Conservation (phyloP, 176 grass and related monocot species). For the Pontederia crassipes region DNA sequence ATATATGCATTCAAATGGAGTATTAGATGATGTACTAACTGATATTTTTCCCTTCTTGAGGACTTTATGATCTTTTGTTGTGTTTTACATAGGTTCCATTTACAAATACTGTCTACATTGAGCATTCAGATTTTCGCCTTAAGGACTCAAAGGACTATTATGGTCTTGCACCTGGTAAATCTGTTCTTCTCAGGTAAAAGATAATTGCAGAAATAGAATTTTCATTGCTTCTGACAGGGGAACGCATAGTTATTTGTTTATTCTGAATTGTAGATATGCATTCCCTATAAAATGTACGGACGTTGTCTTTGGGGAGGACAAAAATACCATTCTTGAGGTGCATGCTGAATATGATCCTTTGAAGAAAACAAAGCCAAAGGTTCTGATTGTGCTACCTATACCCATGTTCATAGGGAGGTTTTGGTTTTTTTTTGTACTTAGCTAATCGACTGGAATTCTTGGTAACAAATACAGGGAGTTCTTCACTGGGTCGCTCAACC, state of each 20-base stretch:
- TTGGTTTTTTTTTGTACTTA: not conserved
- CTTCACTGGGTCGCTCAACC: conserved; percentile 92
- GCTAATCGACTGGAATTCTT: conserved; percentile 5
- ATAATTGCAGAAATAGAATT: conserved; percentile 9
- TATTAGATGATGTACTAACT: no score
- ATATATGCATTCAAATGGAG: no score
- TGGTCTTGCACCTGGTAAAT: conserved; percentile 91
- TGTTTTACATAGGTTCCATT: conserved; percentile 23
- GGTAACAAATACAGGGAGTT: conserved; percentile 49
- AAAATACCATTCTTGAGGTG: conserved; percentile 64
- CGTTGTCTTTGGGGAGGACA: conserved; percentile 59
- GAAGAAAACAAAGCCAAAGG: conserved; percentile 92
- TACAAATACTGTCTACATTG: conserved; percentile 39
- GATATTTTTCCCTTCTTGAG: no score
- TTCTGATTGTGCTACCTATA: not conserved
- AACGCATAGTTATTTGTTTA: not conserved
- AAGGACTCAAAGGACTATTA: conserved; percentile 98
- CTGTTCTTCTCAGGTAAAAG: conserved; percentile 67
- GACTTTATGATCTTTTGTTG: conserved; percentile 22
- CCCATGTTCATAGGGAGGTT: not conserved
- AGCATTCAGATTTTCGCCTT: conserved; percentile 80
- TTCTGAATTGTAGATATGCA: conserved; percentile 50
- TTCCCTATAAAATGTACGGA: conserved; percentile 96
- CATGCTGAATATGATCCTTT: conserved; percentile 84
- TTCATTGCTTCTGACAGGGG: not conserved